Evolutionary conservation across 371 early-diverging fungal genomes (phyloP), one percentile per base, ranked within the genome.

Genomic region (Zopfochytrium polystomum): DNA sequence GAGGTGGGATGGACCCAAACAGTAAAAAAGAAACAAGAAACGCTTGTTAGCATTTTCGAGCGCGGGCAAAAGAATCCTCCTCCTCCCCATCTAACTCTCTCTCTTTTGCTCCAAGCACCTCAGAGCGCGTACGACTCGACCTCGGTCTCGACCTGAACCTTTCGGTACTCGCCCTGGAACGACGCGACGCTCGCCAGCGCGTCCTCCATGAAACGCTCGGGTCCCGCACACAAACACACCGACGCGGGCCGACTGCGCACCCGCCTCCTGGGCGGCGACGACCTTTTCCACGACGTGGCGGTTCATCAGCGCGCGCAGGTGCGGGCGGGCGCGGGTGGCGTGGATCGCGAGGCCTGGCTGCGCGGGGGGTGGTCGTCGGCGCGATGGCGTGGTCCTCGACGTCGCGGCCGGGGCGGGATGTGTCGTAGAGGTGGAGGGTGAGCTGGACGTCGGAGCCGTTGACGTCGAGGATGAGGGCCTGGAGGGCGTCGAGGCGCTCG

Each of bases 191-290:
- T 11, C 25, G 25, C 27, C 30, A 63, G 32, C n/a, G 63, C 63
- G 18, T 35, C 33, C 15, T 33, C n/a, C 2, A 52, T 33, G 52
- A 59, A 58, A n/a, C 52, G 58, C 18, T 22, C n/a, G 4, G 59
- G 58, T 29, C 58, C n/a, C 58, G 30, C 65, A 64, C 22, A 57
- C 52, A 34, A 64, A 64, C 31, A 64, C 51, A 5, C 65, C 48
- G 7, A 52, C 38, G 18, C 38, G 18, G 38, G 22, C 38, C 38
- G 7, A 7, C 7, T 47, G 13, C 22, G 7, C 47, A n/a, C 25
- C 47, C 13, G 31, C 42, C 48, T 54, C 45, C n/a, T 29, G n/a
- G 7, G 42, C 29, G 32, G 22, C 51, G 33, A 29, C 6, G 13
- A n/a, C 26, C 20, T 6, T 5, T 2, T 20, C 15, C 1, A 48